Evolutionary conservation across 306 rosid genomes (phyloP), one percentile per base, ranked within the genome.

Genomic region (Fragaria nilgerrensis): DNA sequence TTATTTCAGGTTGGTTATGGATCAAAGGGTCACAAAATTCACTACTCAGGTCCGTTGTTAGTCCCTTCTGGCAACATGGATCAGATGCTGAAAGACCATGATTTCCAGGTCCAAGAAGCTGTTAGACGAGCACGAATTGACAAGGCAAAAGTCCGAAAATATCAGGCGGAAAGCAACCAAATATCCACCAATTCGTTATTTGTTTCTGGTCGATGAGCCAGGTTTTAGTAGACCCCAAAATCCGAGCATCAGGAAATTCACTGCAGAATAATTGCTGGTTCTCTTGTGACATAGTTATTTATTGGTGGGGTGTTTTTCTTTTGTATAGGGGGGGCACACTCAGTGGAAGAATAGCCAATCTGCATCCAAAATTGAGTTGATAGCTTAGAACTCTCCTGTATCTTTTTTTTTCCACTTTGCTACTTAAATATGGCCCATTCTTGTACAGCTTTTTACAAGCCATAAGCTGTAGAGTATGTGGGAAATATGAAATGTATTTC

Each of bases 71-170:
- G 91, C 84, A 96, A 96, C 88, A 84, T 85, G 92, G 99, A 95
- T 62, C 99, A 96, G 89, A 85, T 92, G 98, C 82, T 96, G 85
- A 96, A 96, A 87, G 99, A 96, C 82, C 98, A 96, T 0, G 98
- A 96, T 79, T 93, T 97, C 55, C 99, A 96, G 27, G 93, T 96
- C 80, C 99, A 96, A 77, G 99, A 96, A 85, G 98, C 92, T 3
- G 96, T 85, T 73, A 82, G 98, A 88, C 88, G 96, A 81, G 90
- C 97, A 2, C 96, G 97, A 6, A 77, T 92, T 2, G 97, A 90
- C 91, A 95, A 92, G 87, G 99, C 99, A 14, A 92, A 88, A 84
- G 81, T 83, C 81, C 80, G 96, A 79, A 92, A 87, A 80, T 84
- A 83, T 78, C 98, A 96, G 81, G 90, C 83, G 44, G 99, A 96